Percentiles rank a stretch among this genome's conserved stretches.
phyloP scores from a whole-genome alignment of 768 basidiomycete species.

The Sarcodon aspratus region DNA sequence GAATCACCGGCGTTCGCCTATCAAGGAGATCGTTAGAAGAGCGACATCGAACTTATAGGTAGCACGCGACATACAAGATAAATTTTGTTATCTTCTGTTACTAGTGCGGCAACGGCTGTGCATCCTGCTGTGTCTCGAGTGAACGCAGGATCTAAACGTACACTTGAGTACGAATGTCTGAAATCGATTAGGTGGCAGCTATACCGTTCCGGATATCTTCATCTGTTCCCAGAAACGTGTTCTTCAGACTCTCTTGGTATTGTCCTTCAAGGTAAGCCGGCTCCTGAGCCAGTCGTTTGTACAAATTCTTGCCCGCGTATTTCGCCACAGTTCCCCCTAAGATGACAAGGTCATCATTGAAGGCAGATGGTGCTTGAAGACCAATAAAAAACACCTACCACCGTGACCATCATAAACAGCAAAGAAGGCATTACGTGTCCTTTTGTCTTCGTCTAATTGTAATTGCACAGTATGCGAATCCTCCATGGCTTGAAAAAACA shows the following conservation, averaged over 20 bases:
- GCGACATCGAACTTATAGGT: not conserved
- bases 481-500: conserved; percentile 85
- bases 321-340: conserved; percentile 75
- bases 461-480: conserved; percentile 80
- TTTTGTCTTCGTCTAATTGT: conserved; percentile 43
- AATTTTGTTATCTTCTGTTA: conserved; percentile 70
- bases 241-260: conserved; percentile 73
- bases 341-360: not conserved
- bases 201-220: conserved; percentile 78
- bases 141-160: conserved; percentile 63
- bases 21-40: not conserved
- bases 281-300: conserved; percentile 63
- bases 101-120: conserved; percentile 82
- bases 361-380: conserved; percentile 1
- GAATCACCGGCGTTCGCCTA: conserved; percentile 99
- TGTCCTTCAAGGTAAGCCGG: conserved; percentile 58
- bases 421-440: conserved; percentile 66
- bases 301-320: conserved; percentile 79
- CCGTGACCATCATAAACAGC: conserved; percentile 99
- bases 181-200: not conserved
- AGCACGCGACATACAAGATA: conserved; percentile 49
- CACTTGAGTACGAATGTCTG: not conserved
- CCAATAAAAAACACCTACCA: conserved; percentile 37
- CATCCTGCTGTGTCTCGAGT: conserved; percentile 91
- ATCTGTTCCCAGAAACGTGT: conserved; percentile 87